phyloP scores from a whole-genome alignment of 768 basidiomycete genomes.

The Dendrothele bispora region DNA sequence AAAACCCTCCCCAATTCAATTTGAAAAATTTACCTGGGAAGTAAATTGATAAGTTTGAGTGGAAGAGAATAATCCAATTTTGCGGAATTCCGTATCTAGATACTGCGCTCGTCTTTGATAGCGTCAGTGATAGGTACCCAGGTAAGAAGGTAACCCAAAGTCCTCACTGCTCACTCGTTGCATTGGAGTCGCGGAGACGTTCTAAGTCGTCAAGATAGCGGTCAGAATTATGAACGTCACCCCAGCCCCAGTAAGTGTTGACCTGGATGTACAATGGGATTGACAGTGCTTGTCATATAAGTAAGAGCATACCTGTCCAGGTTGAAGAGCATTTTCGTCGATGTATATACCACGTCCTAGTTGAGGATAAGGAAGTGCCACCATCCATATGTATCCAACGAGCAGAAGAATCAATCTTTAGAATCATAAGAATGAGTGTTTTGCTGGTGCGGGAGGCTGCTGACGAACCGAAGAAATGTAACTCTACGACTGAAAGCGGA shows the following conservation, averaged over 20 bases:
- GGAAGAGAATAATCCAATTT: constrained; percentile 69
- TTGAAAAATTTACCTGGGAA: constrained; percentile 48
- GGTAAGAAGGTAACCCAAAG: constrained; percentile 5
- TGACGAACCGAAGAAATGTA: constrained; percentile 4
- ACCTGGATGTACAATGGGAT: constrained; percentile 50
- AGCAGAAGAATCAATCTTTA: constrained; percentile 57
- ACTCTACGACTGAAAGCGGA: constrained; percentile 6
- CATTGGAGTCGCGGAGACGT: constrained; percentile 57
- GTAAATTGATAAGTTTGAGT: constrained; percentile 68
- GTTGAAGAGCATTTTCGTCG: constrained; percentile 95
- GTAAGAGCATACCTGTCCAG: constrained; percentile 65
- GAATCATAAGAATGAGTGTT: background rate
- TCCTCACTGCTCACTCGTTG: constrained; percentile 71
- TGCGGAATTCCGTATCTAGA: constrained; percentile 64
- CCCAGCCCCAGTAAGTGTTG: constrained; percentile 90
- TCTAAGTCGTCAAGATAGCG: constrained; percentile 73
- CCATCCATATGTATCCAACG: constrained; percentile 80
- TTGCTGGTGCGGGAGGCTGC: background rate
- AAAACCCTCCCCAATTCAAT: too few relatives aligned
- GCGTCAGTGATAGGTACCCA: constrained; percentile 5
- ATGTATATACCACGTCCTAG: constrained; percentile 77
- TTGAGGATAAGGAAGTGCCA: constrained; percentile 65
- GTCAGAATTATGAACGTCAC: constrained; percentile 86
- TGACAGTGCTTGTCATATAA: background rate
- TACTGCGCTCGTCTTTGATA: constrained; percentile 61